Evolutionary conservation across 345 rosid genomes (phyloP), one percentile per base, ranked within the genome.

Genomic region (Balakata baccata): DNA sequence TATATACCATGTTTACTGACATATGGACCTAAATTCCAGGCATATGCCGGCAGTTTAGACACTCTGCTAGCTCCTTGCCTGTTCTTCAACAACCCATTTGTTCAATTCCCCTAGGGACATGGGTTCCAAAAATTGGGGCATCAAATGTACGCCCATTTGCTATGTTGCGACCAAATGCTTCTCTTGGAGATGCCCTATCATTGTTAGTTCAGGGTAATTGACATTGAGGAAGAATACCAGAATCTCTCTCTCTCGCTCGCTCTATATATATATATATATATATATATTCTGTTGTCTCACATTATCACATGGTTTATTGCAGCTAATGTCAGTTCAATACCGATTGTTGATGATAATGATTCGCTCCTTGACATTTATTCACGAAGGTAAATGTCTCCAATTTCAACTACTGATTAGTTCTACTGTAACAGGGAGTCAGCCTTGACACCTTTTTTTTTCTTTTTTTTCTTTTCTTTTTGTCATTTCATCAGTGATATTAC

Each of bases 251-350:
- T 29, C 1, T 29, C 34, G 1, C 34, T 29, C 34, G 1, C 34
- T 29, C 34, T 29, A 1, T 2, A 29, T 29, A 29, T 29, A 29
- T n/a, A n/a, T 6, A 43, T 43, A 9, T 43, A 10, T 6, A 6
- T 43, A 6, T 6, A 43, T 4, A 9, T 17, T 69, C 29, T 50
- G 20, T 37, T 59, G 74, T 68, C 73, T 66, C 58, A 46, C 56
- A 70, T 50, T 71, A 25, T 29, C 75, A 53, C 63, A 46, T 25
- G 50, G 45, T 75, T 46, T 70, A 51, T 46, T 84, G 80, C 91
- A 96, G 99, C 96, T 70, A 85, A 86, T 75, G 95, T 96, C 59
- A 96, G 98, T 85, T 93, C 99, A 7, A 85, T 96, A 81, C 99
- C 96, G 0, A 83, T 92, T 56, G 97, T 92, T 63, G 92, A 89